Conservation (phyloP, 179 eudicot genomes). For the Kewa caespitosa region DNA sequence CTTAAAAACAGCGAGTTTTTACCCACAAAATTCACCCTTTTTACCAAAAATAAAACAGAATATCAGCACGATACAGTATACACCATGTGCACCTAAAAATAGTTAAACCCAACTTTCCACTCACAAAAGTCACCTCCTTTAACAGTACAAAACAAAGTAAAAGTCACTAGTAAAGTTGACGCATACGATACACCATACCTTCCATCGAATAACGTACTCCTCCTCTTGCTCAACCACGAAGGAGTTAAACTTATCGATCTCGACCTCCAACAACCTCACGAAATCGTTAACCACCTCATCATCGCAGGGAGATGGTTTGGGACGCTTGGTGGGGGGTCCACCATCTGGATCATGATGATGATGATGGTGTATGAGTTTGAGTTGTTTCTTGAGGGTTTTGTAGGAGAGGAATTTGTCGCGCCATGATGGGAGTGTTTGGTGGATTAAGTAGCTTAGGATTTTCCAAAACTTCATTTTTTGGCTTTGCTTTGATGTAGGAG, state of each 20-base stretch:
- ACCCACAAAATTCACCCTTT: too few relatives aligned
- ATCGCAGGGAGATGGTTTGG: constrained; percentile 17
- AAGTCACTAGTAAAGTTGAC: too few relatives aligned
- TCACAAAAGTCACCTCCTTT: not conserved
- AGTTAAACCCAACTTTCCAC: not conserved
- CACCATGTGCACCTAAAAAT: too few relatives aligned
- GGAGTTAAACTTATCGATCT: constrained; percentile 61
- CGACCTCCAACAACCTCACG: constrained; percentile 52
- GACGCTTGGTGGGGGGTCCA: constrained; percentile 44
- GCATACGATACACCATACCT: too few relatives aligned
- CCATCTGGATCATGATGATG: constrained; percentile 8
- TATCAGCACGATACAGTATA: too few relatives aligned
- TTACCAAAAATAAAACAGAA: too few relatives aligned
- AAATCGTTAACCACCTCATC: constrained; percentile 52
- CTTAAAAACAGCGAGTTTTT: too few relatives aligned
- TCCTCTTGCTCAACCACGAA: constrained; percentile 72
- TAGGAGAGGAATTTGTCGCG: constrained; percentile 71
- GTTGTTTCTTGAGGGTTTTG: constrained; percentile 64
- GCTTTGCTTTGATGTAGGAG: not conserved
- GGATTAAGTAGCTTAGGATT: constrained; percentile 48
- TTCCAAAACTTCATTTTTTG: constrained; percentile 64
- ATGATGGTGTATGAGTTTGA: constrained; percentile 43
- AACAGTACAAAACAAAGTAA: too few relatives aligned
- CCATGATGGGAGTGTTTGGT: constrained; percentile 74
- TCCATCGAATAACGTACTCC: constrained; percentile 55